Percentiles rank a stretch among this genome's conserved stretches.
These are phyloP conservation scores for Thalassiosira mediterranea DNA, from an alignment of 352 stramenopile genomes.

Conservation along the genomic window DNA sequence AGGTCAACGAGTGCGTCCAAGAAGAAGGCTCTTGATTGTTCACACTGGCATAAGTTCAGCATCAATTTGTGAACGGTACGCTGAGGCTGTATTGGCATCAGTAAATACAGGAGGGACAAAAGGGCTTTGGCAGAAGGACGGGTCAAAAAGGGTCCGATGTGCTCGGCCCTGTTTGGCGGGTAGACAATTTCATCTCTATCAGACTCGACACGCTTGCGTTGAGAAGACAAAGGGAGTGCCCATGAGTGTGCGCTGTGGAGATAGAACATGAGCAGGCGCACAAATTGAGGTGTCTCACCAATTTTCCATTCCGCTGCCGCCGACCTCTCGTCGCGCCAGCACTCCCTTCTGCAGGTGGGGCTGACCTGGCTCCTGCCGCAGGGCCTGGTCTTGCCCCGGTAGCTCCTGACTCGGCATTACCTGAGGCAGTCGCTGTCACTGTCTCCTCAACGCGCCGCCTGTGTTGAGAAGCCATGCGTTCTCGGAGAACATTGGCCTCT, in stretches of 20 bases:
- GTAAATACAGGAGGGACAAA: slow-evolving; percentile 82
- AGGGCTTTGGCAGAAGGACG: slow-evolving; percentile 67
- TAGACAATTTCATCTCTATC: slow-evolving; percentile 67
- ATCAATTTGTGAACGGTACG: slow-evolving; percentile 84
- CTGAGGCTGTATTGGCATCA: slow-evolving; percentile 78
- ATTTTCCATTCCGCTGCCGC: slow-evolving; percentile 58
- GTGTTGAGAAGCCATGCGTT: slow-evolving; percentile 85
- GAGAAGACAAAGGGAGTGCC: neutral
- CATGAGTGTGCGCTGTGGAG: neutral
- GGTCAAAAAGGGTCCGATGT: slow-evolving; percentile 56
- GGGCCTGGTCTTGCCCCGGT: slow-evolving; percentile 22
- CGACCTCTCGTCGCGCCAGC: slow-evolving; percentile 32
- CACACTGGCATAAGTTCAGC: slow-evolving; percentile 80
- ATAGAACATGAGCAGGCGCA: neutral
- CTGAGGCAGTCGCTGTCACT: slow-evolving; percentile 27
- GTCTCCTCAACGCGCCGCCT: slow-evolving; percentile 56
- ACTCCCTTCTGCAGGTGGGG: slow-evolving; percentile 56
- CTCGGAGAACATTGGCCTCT: slow-evolving; percentile 94
- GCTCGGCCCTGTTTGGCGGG: slow-evolving; percentile 26
- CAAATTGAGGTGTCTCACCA: slow-evolving; percentile 19
- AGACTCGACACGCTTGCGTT: slow-evolving; percentile 66
- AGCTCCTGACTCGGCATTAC: too few species aligned
- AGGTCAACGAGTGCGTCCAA: slow-evolving; percentile 68
- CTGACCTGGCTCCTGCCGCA: slow-evolving; percentile 20
- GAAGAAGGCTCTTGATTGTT: slow-evolving; percentile 53